Evolutionary conservation across 2,329 filamentous ascomycete genomes (phyloP), one percentile per base, ranked within the genome.

Genomic region (Fusarium sp.): DNA sequence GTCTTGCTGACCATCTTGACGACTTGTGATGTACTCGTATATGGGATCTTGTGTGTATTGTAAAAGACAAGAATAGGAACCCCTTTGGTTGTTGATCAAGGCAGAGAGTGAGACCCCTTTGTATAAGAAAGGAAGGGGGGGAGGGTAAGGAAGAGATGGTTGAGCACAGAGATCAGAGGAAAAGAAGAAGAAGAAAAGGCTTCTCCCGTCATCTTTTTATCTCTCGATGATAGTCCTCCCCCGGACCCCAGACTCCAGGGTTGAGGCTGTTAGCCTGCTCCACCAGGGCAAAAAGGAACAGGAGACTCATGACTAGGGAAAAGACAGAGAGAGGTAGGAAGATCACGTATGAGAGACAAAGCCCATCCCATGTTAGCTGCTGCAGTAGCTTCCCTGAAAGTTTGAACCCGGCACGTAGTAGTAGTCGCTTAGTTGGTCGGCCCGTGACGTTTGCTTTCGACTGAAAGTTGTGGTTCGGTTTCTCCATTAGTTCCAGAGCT

Each of bases 1-100:
- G 79, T 82, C 65, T 79, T 80, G 74, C 62, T 78, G 56, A 78
- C 70, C 82, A 84, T 84, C 53, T 78, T 81, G 78, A 67, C 75
- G 73, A 69, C 74, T 36, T 73, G 65, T 63, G 46, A 40, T 60
- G 42, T 51, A 49, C 33, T 33, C 27, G 55, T 61, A 61, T 29
- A 33, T 51, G 24, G 14, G 35, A 27, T 33, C 38, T 27, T 27
- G 20, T 59, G 16, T 33, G 10, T 59, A 22, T 55, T 55, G 51
- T 22, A 55, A 51, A 56, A 51, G 17, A 29, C 2, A 9, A 6
- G 16, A n/a, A 36, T 12, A 35, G 12, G 31, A 31, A 59, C 22
- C 35, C 22, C 36, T 42, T 42, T 42, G 35, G 22, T 12, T 16
- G 24, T 42, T 16, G 53, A 38, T 16, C 33, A 20, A 46, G 38